Evolutionary conservation across 768 basidiomycete species (phyloP).

Genomic region (Kwoniella shandongensis): DNA sequence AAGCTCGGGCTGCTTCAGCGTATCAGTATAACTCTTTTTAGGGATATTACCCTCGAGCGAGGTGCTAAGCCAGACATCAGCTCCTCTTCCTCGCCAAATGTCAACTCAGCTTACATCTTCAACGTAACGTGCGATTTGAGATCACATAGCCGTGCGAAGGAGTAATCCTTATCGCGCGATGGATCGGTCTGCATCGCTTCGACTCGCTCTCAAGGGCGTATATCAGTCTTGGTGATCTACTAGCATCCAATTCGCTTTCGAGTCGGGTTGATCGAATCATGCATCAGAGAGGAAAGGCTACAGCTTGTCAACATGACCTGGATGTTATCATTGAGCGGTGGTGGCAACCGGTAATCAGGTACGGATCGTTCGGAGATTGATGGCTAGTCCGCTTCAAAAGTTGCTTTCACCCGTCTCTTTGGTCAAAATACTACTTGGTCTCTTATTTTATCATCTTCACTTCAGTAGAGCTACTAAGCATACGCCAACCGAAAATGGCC

Average conservation of each 20-base stretch:
- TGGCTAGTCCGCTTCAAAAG: not conserved
- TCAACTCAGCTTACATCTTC: slow-evolving; percentile 46
- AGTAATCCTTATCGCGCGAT: slow-evolving; percentile 66
- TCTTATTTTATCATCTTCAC: not conserved
- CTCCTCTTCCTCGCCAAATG: not conserved
- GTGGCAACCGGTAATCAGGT: not conserved
- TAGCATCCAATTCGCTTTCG: not conserved
- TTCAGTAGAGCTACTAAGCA: not conserved
- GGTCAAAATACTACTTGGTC: no score
- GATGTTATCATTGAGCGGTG: no score
- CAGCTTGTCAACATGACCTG: slow-evolving; percentile 2
- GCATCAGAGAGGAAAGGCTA: not conserved
- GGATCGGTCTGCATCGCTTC: slow-evolving; percentile 26
- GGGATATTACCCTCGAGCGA: slow-evolving; percentile 74
- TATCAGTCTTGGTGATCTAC: not conserved
- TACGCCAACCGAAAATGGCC: slow-evolving; percentile 35
- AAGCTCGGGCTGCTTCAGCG: slow-evolving; percentile 78
- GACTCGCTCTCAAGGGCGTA: not conserved
- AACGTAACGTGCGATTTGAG: slow-evolving; percentile 78
- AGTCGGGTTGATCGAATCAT: no score
- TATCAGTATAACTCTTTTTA: slow-evolving; percentile 69
- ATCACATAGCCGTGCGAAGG: slow-evolving; percentile 86
- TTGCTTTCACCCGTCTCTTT: not conserved
- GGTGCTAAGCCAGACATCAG: slow-evolving; percentile 25
- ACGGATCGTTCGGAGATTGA: no score